Evolutionary conservation across 345 rosid species (phyloP), one percentile per base, ranked within the genome.

Genomic region (Mangifera indica): DNA sequence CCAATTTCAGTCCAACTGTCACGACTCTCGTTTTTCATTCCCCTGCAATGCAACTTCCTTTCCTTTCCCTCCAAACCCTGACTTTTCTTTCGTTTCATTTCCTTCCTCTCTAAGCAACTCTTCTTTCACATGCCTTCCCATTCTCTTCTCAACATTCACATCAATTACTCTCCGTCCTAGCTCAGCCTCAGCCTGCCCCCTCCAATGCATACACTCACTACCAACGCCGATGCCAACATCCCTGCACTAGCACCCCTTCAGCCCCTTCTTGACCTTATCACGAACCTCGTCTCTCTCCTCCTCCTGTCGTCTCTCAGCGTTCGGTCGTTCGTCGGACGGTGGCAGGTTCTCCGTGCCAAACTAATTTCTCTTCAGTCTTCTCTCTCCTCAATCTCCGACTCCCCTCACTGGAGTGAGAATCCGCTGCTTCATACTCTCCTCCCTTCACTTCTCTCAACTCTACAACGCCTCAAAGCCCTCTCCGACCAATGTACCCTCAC

Each of bases 371-470:
- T 91, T 20, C 81, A 78, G 53, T 70, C 88, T 3, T 80, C 90
- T 9, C 84, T 91, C 65, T 73, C 86, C 2, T 79, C 87, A 0
- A 78, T 91, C 68, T 82, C 97, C 0, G 88, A 86, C 18, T 88
- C 97, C 11, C 83, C 86, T 59, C 89, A 87, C 80, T 91, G 94
- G 93, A 78, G 89, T 37, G 79, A 84, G 24, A 91, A 91, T 65
- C 87, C 89, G 53, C 87, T 91, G 72, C 89, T 91, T 69, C 91
- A 82, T 67, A 85, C 90, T 7, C 91, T 89, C 26, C 88, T 89
- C 54, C 93, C 97, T 22, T 75, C 85, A 3, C 77, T 89, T 14
- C 91, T 87, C 69, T 85, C 93, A 12, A 87, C 88, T 67, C 97
- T 92, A 74, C 93, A 87, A 67, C 91, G 93, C 37, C 87, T 92